These are phyloP conservation scores for Viola pubescens DNA, from an alignment of 441 rosid species.

Conservation along the genomic window DNA sequence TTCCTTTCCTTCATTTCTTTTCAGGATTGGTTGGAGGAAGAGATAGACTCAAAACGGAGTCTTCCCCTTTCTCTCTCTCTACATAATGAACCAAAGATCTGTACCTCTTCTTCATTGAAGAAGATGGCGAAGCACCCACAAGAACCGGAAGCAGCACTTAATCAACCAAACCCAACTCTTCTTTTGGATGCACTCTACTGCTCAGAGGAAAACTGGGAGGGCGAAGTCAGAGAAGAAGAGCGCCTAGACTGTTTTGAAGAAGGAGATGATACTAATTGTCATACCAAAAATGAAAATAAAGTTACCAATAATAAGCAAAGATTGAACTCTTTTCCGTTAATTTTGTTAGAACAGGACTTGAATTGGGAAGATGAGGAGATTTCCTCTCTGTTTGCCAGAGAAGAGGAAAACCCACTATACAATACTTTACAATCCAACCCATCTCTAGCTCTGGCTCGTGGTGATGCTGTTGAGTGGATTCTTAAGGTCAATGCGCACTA, in stretches of 20 bases:
- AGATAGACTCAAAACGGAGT: conserved; percentile 20
- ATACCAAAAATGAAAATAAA: not conserved
- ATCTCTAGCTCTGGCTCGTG: conserved; percentile 31
- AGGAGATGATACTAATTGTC: not conserved
- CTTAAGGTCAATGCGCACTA: conserved; percentile 37
- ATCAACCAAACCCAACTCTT: conserved; percentile 22
- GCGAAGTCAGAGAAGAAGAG: conserved; percentile 11
- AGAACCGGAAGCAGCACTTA: conserved; percentile 9
- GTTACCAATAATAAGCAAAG: not conserved
- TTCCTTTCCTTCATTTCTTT: not conserved
- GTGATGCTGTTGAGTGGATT: conserved; percentile 57
- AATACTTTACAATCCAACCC: conserved; percentile 17
- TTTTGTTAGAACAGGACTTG: conserved; percentile 32
- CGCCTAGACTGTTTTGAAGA: conserved; percentile 15
- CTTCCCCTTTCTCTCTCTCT: conserved; percentile 10
- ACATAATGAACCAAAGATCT: conserved; percentile 37
- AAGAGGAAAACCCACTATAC: conserved; percentile 28
- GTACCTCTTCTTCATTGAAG: conserved; percentile 35
- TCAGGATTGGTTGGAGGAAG: conserved; percentile 4
- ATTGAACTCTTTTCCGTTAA: conserved; percentile 10
- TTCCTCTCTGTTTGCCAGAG: conserved; percentile 33
- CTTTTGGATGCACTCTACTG: conserved; percentile 43
- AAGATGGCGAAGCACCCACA: conserved; percentile 30
- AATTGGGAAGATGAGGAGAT: conserved; percentile 52
- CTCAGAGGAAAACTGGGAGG: conserved; percentile 44